A percentile compares a stretch with the other conserved stretches of the same genome.
phyloP scores from a whole-genome alignment of 2,329 filamentous ascomycete species.

The Trichoderma koningiopsis region DNA sequence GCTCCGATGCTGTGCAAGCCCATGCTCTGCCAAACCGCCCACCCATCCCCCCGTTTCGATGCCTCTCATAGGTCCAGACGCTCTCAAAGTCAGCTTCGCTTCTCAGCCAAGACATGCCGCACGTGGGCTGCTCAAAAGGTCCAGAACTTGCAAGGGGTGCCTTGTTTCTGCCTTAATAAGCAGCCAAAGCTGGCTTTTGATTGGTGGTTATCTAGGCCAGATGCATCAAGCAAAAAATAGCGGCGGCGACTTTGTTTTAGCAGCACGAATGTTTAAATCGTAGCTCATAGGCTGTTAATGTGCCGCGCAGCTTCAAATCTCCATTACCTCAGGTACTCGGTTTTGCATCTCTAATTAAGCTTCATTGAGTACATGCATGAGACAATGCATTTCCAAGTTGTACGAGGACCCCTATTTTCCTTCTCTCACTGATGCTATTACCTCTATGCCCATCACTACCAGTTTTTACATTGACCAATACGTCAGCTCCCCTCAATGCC shows the following conservation, averaged over 20 bases:
- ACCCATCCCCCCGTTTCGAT: background rate
- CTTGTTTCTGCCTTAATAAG: background rate
- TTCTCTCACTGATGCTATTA: background rate
- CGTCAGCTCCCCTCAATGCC: background rate
- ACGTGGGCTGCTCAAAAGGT: slow-evolving; percentile 27
- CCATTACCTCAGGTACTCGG: background rate
- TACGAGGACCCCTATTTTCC: background rate
- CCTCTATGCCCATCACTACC: background rate
- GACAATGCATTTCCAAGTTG: background rate
- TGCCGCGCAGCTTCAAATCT: background rate
- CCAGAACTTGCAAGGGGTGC: background rate
- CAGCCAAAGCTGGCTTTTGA: background rate
- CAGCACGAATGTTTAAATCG: background rate
- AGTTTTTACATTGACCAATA: background rate
- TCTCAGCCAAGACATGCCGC: slow-evolving; percentile 29
- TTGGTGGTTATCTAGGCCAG: background rate
- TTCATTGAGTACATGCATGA: background rate
- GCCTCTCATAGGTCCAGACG: slow-evolving; percentile 7
- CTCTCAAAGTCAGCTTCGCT: slow-evolving; percentile 7
- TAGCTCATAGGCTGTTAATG: background rate
- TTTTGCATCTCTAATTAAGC: background rate
- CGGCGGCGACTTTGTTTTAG: background rate
- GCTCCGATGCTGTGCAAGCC: background rate
- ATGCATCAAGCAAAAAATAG: background rate
- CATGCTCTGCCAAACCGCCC: background rate